Conservation (phyloP, 2,329 filamentous ascomycete species). For the Pseudogymnoascus sp. region DNA sequence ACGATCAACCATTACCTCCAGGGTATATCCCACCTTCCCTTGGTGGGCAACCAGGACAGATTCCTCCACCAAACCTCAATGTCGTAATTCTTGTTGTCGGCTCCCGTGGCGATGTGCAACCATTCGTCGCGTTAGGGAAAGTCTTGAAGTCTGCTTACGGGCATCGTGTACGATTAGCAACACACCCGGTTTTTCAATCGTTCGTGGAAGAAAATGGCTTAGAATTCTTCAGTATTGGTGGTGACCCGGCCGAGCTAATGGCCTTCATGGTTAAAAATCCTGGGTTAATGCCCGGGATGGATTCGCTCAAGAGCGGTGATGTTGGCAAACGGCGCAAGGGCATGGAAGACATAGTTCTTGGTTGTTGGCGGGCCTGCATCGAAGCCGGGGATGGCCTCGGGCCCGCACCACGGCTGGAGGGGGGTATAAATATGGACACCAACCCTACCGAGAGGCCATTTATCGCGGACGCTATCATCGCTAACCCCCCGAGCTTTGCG, state of each 20-base stretch:
- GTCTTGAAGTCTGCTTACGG: constrained; percentile 57
- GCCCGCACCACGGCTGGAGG: constrained; percentile 42
- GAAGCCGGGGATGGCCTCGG: constrained; percentile 64
- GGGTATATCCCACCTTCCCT: constrained; percentile 68
- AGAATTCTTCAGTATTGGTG: constrained; percentile 72
- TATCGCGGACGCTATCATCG: constrained; percentile 71
- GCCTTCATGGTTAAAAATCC: constrained; percentile 84
- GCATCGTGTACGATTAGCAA: constrained; percentile 67
- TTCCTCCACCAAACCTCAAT: constrained; percentile 53
- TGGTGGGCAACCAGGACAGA: constrained; percentile 55
- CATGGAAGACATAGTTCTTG: constrained; percentile 72
- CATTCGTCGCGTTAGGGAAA: constrained; percentile 64
- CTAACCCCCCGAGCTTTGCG: constrained; percentile 66
- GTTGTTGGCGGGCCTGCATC: constrained; percentile 81
- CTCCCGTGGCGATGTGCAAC: constrained; percentile 68
- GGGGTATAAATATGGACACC: constrained; percentile 31
- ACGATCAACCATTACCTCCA: constrained; percentile 49
- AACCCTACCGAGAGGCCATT: constrained; percentile 47
- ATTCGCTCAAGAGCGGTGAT: constrained; percentile 69
- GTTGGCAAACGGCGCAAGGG: constrained; percentile 66
- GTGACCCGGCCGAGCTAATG: constrained; percentile 72
- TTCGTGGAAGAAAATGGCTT: constrained; percentile 65
- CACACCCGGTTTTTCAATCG: constrained; percentile 59
- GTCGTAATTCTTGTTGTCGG: constrained; percentile 71
- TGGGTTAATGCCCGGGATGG: constrained; percentile 74